Evolutionary conservation across 1,139 yeast genomes (phyloP).

Genomic region (Debaryomyces nepalensis): DNA sequence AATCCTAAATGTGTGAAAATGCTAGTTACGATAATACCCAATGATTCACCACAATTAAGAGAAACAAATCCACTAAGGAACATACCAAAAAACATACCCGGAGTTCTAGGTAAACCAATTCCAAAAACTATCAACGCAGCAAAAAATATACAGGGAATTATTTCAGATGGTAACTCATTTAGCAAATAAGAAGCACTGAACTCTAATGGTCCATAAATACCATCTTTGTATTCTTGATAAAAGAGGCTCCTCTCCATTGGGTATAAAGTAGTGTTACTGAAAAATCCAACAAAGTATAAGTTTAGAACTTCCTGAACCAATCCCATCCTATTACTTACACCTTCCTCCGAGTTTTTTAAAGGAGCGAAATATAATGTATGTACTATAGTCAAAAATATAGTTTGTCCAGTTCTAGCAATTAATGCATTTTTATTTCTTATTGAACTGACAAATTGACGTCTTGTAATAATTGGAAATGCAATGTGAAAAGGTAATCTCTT

Average conservation of each 20-base stretch:
- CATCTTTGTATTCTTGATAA: slow-evolving; percentile 79
- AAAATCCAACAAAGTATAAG: slow-evolving; percentile 77
- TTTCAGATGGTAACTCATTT: slow-evolving; percentile 76
- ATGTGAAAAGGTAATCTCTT: slow-evolving; percentile 28
- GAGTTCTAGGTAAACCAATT: slow-evolving; percentile 73
- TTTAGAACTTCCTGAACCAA: slow-evolving; percentile 75
- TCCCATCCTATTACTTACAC: slow-evolving; percentile 71
- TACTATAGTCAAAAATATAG: slow-evolving; percentile 65
- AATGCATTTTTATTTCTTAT: slow-evolving; percentile 65
- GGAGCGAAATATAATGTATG: slow-evolving; percentile 77
- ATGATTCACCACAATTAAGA: slow-evolving; percentile 78
- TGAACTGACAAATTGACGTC: slow-evolving; percentile 51
- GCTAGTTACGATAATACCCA: slow-evolving; percentile 81
- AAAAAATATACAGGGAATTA: slow-evolving; percentile 61
- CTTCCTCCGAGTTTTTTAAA: slow-evolving; percentile 57
- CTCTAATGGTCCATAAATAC: slow-evolving; percentile 68
- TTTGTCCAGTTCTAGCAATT: slow-evolving; percentile 69
- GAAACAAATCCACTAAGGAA: slow-evolving; percentile 58
- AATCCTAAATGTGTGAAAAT: slow-evolving; percentile 75
- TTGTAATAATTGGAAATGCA: slow-evolving; percentile 35
- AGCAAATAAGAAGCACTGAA: slow-evolving; percentile 68
- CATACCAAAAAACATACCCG: slow-evolving; percentile 68
- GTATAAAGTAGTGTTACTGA: slow-evolving; percentile 74
- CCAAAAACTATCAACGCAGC: slow-evolving; percentile 67
- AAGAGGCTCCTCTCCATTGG: slow-evolving; percentile 76